Evolutionary conservation across 179 eudicot species (phyloP).

Genomic region (Actinidia arguta): DNA sequence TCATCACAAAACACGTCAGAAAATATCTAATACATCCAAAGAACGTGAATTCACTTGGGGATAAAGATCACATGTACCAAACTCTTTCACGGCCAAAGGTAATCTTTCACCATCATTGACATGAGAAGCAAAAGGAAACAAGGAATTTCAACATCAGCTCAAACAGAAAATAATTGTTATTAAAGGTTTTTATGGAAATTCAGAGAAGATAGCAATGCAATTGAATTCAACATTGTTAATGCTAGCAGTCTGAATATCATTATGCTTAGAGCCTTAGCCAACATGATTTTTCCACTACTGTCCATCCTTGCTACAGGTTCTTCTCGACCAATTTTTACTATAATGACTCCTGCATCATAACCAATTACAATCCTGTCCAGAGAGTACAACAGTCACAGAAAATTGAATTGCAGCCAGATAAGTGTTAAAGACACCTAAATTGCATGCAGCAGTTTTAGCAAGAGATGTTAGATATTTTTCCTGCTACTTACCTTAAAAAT

Average conservation of each 20-base stretch:
- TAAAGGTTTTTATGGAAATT: background rate
- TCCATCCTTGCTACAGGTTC: slow-evolving; percentile 98
- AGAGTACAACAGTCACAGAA: background rate
- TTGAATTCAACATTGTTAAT: slow-evolving; percentile 81
- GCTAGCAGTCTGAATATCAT: slow-evolving; percentile 93
- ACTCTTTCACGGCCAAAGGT: slow-evolving; percentile 91
- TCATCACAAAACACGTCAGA: background rate
- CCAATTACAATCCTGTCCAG: slow-evolving; percentile 83
- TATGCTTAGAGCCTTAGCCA: slow-evolving; percentile 97
- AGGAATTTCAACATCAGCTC: background rate
- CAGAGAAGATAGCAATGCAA: slow-evolving; percentile 1
- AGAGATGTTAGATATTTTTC: background rate
- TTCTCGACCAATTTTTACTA: slow-evolving; percentile 89
- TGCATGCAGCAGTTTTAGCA: background rate
- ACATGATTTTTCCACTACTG: slow-evolving; percentile 90
- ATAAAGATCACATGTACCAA: slow-evolving; percentile 98
- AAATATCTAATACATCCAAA: background rate
- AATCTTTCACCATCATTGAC: slow-evolving; percentile 94
- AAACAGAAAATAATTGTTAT: background rate
- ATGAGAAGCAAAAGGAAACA: slow-evolving; percentile 42
- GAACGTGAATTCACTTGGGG: slow-evolving; percentile 77
- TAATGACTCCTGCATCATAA: slow-evolving; percentile 94
- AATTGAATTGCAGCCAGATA: background rate
- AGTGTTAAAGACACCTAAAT: slow-evolving; percentile 4
- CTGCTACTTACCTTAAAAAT: background rate